phyloP scores from a whole-genome alignment of 176 grass and related monocot species.

The Puya raimondii region DNA sequence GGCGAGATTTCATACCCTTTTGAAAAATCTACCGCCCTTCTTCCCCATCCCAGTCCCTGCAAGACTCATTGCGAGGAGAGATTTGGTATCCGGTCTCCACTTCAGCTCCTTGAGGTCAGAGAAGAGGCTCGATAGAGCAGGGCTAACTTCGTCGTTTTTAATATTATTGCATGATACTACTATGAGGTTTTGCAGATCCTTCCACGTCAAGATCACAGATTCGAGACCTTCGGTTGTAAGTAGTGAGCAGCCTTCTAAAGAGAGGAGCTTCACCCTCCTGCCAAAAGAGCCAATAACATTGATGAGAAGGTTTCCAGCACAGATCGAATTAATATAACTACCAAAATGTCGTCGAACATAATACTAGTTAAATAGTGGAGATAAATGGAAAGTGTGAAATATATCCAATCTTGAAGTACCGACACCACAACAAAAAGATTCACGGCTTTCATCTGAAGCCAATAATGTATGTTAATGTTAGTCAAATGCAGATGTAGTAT shows the following conservation, averaged over 20 bases:
- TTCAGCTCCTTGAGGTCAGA: conserved; percentile 87
- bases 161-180: conserved; percentile 74
- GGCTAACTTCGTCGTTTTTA: conserved; percentile 65
- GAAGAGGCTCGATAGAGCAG: conserved; percentile 69
- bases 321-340: not conserved
- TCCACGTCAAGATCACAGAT: conserved; percentile 64
- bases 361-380: not conserved
- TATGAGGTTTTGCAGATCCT: conserved; percentile 56
- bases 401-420: not conserved
- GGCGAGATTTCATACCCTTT: conserved; percentile 69
- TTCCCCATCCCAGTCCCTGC: conserved; percentile 61
- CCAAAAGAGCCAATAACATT: not conserved
- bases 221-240: conserved; percentile 69
- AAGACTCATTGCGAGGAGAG: conserved; percentile 47
- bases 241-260: conserved; percentile 69
- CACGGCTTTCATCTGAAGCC: not conserved
- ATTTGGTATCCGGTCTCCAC: conserved; percentile 81
- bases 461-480: not conserved
- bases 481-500: not conserved
- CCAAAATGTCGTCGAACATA: not conserved
- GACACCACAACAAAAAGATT: not conserved
- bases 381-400: not conserved
- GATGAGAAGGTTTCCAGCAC: not conserved
- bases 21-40: conserved; percentile 88
- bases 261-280: conserved; percentile 72